Conservation (phyloP, 257 asterid species). For the Linaria vulgaris region DNA sequence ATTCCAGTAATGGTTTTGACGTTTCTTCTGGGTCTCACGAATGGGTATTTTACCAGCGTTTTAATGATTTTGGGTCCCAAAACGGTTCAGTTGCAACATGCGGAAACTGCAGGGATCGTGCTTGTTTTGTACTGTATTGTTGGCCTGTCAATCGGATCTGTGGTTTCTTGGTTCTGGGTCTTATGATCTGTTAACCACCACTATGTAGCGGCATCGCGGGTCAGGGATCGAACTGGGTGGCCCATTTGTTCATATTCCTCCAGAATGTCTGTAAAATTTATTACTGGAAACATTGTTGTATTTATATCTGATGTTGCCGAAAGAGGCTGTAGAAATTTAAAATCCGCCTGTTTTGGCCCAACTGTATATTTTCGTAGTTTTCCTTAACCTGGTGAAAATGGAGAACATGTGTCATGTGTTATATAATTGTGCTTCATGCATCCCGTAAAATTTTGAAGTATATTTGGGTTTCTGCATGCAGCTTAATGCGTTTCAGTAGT, state of each 20-base stretch:
- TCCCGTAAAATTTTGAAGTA: background rate
- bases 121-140: constrained; percentile 60
- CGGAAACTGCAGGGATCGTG: constrained; percentile 83
- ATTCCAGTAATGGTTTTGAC: constrained; percentile 72
- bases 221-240: background rate
- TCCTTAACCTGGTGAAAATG: background rate
- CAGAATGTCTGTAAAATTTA: background rate
- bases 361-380: no score
- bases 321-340: background rate
- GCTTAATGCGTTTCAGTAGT: background rate
- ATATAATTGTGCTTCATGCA: background rate
- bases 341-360: background rate
- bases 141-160: constrained; percentile 75
- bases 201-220: background rate
- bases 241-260: constrained; percentile 12
- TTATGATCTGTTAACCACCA: constrained; percentile 28
- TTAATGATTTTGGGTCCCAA: constrained; percentile 78
- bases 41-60: constrained; percentile 77
- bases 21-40: constrained; percentile 85
- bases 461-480: background rate
- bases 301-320: constrained; percentile 19
- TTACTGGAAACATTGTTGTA: constrained; percentile 7
- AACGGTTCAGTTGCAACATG: constrained; percentile 65
- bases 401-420: background rate
- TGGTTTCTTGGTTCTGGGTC: constrained; percentile 93